These are phyloP conservation scores for Margaritispora aquatica DNA, from an alignment of 495 filamentous ascomycete genomes.

Conservation along the genomic window DNA sequence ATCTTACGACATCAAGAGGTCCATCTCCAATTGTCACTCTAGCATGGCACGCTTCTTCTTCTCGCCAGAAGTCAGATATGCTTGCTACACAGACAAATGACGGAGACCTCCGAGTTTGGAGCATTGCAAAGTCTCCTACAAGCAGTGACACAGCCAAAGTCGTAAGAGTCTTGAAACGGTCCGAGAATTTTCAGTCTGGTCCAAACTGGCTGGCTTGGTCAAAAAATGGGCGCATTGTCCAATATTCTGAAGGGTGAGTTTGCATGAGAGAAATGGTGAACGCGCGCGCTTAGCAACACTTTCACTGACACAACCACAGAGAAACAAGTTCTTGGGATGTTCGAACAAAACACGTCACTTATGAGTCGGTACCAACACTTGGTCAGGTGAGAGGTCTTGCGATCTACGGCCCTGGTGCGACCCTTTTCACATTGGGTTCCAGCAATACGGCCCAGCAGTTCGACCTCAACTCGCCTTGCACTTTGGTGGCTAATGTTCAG, in stretches of 20 bases:
- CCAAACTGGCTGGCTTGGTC: constrained; percentile 98
- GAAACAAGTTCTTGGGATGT: constrained; percentile 96
- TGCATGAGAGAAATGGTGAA: constrained; percentile 25
- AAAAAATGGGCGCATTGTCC: constrained; percentile 91
- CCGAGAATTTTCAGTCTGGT: constrained; percentile 64
- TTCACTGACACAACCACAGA: constrained; percentile 40
- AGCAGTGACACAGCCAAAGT: constrained; percentile 73
- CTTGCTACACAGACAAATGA: constrained; percentile 86
- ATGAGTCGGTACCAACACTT: constrained; percentile 78
- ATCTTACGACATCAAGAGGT: constrained; percentile 70
- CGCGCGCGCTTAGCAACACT: constrained; percentile 33
- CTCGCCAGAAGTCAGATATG: constrained; percentile 98
- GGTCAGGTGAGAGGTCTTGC: constrained; percentile 75
- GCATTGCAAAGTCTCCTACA: constrained; percentile 77
- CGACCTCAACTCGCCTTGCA: constrained; percentile 72
- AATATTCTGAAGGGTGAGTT: constrained; percentile 85
- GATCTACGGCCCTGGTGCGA: constrained; percentile 82
- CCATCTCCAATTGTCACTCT: constrained; percentile 88
- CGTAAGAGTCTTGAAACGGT: constrained; percentile 78
- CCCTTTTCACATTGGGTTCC: constrained; percentile 86
- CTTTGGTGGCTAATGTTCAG: constrained; percentile 76
- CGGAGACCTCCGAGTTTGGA: constrained; percentile 95
- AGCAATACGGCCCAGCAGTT: constrained; percentile 92
- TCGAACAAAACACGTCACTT: constrained; percentile 88
- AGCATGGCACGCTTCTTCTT: constrained; percentile 95